Evolutionary conservation across 1,139 yeast species (phyloP).

Genomic region (Sugiyamaella grinbergsii): DNA sequence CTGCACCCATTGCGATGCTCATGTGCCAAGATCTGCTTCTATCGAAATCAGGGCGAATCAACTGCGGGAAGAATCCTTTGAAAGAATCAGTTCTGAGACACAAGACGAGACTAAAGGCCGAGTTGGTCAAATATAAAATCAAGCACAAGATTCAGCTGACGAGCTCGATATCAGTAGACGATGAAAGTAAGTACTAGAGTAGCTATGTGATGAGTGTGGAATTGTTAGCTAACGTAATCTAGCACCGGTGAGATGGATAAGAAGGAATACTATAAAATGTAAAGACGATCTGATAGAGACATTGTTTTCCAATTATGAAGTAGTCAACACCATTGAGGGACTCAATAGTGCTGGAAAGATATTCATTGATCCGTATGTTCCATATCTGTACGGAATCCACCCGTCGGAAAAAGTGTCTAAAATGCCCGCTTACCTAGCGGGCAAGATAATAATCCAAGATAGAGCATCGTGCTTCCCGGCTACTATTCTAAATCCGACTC

Average conservation of each 20-base stretch:
- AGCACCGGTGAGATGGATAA: slow-evolving; percentile 86
- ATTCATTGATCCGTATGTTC: slow-evolving; percentile 70
- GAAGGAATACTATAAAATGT: slow-evolving; percentile 63
- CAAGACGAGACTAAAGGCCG: slow-evolving; percentile 80
- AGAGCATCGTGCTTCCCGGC: slow-evolving; percentile 98
- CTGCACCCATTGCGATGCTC: slow-evolving; percentile 56
- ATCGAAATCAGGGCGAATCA: slow-evolving; percentile 76
- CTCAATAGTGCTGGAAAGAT: slow-evolving; percentile 48
- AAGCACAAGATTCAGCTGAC: slow-evolving; percentile 59
- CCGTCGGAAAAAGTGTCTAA: slow-evolving; percentile 67
- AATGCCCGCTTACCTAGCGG: slow-evolving; percentile 66
- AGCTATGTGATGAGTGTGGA: not conserved
- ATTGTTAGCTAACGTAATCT: slow-evolving; percentile 9
- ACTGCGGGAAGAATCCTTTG: slow-evolving; percentile 84
- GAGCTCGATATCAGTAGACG: slow-evolving; percentile 50
- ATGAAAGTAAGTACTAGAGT: slow-evolving; percentile 39
- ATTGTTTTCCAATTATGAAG: slow-evolving; percentile 52
- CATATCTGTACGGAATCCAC: slow-evolving; percentile 77
- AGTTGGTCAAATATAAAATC: slow-evolving; percentile 73
- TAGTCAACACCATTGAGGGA: slow-evolving; percentile 52
- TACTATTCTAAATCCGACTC: slow-evolving; percentile 63
- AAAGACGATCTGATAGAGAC: slow-evolving; percentile 47
- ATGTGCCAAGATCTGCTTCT: slow-evolving; percentile 81
- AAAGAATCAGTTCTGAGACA: slow-evolving; percentile 79
- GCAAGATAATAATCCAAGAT: slow-evolving; percentile 87